These are phyloP conservation scores for Bromus sterilis DNA, from an alignment of 176 grass and related monocot species.

Conservation along the genomic window DNA sequence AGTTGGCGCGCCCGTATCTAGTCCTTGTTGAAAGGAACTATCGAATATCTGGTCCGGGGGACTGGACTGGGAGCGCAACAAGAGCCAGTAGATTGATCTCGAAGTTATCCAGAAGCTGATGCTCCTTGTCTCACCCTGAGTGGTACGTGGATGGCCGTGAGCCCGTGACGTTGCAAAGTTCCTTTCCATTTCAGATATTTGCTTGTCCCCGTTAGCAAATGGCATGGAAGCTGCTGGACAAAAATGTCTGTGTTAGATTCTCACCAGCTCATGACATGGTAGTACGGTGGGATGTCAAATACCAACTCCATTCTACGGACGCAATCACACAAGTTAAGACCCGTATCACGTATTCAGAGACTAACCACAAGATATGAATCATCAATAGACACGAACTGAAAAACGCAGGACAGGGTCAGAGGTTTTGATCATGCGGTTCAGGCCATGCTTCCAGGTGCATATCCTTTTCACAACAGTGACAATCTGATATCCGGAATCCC, in stretches of 20 bases:
- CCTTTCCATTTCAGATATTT: conserved; percentile 37
- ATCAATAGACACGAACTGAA: background rate
- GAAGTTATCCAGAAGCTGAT: conserved; percentile 24
- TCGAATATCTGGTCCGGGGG: background rate
- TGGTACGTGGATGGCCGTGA: conserved; percentile 36
- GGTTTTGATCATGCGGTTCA: background rate
- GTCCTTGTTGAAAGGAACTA: background rate
- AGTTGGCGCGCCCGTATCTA: background rate
- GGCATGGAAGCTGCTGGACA: background rate
- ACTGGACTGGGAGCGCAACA: background rate
- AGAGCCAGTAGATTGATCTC: conserved; percentile 13
- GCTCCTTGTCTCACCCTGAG: conserved; percentile 9
- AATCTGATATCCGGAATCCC: conserved; percentile 30
- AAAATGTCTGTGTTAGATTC: background rate
- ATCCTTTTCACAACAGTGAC: conserved; percentile 32
- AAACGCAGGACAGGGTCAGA: background rate
- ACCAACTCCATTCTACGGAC: background rate
- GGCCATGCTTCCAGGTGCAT: conserved; percentile 4
- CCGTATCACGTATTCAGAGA: background rate
- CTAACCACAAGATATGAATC: background rate
- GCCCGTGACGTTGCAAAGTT: background rate
- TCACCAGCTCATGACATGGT: background rate
- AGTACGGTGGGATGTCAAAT: background rate
- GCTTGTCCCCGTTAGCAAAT: background rate
- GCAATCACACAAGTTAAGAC: background rate